Conservation (phyloP, 1,139 yeast species). For the Kluyveromyces sp. region DNA sequence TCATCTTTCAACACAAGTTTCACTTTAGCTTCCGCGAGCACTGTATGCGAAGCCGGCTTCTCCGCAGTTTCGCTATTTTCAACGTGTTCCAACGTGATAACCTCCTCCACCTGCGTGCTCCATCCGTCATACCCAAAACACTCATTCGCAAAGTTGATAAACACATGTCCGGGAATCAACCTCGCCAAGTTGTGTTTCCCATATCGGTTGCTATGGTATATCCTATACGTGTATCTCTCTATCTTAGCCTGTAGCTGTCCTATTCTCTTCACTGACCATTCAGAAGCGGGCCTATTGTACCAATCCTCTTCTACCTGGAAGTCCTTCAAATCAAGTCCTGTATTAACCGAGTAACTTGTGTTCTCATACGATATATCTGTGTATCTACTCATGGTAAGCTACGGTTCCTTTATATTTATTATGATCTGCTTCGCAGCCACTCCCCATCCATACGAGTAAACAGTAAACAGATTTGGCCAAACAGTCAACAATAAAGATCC, state of each 20-base stretch:
- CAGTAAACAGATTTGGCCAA: too few relatives aligned
- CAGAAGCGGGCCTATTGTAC: constrained; percentile 27
- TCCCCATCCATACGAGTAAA: too few relatives aligned
- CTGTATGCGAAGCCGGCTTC: constrained; percentile 13
- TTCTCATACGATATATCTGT: constrained; percentile 18
- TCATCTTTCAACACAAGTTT: constrained; percentile 27
- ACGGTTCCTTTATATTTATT: too few relatives aligned
- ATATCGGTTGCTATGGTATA: constrained; percentile 22
- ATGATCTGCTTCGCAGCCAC: too few relatives aligned
- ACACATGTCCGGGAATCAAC: constrained; percentile 24
- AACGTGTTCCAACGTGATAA: constrained; percentile 17
- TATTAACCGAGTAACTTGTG: constrained; percentile 15
- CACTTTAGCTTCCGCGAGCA: constrained; percentile 26
- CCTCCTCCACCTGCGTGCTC: constrained; percentile 22
- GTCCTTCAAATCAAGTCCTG: constrained; percentile 18
- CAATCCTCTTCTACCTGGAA: constrained; percentile 21
- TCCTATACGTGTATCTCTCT: constrained; percentile 21
- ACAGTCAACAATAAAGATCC: too few relatives aligned
- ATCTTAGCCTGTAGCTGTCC: constrained; percentile 24
- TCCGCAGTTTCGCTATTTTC: constrained; percentile 6
- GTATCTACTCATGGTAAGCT: constrained; percentile 4
- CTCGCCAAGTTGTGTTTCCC: constrained; percentile 26
- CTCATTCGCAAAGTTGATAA: constrained; percentile 28
- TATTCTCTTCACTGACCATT: constrained; percentile 26
- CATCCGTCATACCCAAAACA: constrained; percentile 30